Conservation (phyloP, 768 basidiomycete species). For the Gyrodon lividus region DNA sequence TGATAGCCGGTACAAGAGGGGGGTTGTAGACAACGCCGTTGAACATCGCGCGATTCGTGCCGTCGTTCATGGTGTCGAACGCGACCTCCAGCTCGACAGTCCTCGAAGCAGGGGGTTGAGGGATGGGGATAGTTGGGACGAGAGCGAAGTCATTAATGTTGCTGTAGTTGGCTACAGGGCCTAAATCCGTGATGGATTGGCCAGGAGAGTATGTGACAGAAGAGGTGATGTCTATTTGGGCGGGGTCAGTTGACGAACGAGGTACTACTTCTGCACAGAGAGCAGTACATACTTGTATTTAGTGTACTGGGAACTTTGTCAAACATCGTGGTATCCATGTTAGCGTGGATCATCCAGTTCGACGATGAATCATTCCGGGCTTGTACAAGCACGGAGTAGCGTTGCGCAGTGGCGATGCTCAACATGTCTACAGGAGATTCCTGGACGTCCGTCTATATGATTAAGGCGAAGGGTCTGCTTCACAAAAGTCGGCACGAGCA, state of each 20-base stretch:
- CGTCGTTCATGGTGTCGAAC: constrained; percentile 86
- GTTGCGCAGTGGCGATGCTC: constrained; percentile 80
- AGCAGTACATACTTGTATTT: constrained; percentile 59
- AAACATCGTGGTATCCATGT: constrained; percentile 91
- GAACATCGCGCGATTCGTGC: constrained; percentile 81
- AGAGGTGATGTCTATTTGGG: constrained; percentile 68
- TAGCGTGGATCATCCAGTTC: constrained; percentile 90
- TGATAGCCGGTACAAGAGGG: constrained; percentile 71
- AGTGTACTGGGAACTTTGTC: constrained; percentile 72
- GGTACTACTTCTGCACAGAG: not conserved
- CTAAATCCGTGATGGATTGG: constrained; percentile 50
- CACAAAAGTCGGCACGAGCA: not conserved
- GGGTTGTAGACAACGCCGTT: constrained; percentile 67
- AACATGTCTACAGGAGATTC: constrained; percentile 71
- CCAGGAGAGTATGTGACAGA: constrained; percentile 72
- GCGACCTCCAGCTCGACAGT: constrained; percentile 67
- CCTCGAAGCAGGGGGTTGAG: constrained; percentile 51
- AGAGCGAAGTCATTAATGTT: constrained; percentile 67
- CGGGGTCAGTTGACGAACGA: not conserved
- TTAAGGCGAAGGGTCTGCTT: not conserved
- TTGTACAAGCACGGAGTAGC: constrained; percentile 90
- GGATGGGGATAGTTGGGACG: constrained; percentile 55
- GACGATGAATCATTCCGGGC: constrained; percentile 81
- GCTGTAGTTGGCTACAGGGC: constrained; percentile 54
- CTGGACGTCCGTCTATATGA: constrained; percentile 69